Evolutionary conservation across 139 green algal genomes (phyloP), one percentile per base, ranked within the genome.

Genomic region (Tetraselmis chui): DNA sequence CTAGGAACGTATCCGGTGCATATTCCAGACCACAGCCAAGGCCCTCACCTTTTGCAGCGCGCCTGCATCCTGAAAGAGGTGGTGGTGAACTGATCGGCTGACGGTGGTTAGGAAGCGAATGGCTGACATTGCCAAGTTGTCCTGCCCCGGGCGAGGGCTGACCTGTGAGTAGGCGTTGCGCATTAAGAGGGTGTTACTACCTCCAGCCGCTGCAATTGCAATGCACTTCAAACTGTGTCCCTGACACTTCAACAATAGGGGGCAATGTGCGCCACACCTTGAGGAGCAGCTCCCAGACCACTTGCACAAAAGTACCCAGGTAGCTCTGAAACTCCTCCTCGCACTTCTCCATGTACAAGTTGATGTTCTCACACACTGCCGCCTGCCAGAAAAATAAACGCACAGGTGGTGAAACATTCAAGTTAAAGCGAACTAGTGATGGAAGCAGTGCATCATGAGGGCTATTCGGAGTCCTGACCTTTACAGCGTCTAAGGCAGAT

Each of bases 291-390:
- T 86, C 90, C 96, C 96, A 99, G 26, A 98, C 93, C 29, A 92
- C 92, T 31, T 89, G 87, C 2, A 91, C 90, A 82, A 96, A 96
- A 5, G 88, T 92, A 83, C 92, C 82, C 80, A 98, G 88, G 88
- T 92, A 98, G 77, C 89, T 88, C 30, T 90, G 86, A 88, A 99
- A 98, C 77, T 98, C 97, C 85, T 99, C 97, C 89, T 99, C 97
- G 76, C 97, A 95, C 83, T 94, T 93, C 85, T 97, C 93, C 86
- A 97, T 94, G 83, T 97, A 96, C 77, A 97, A 84, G 81, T 93
- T 94, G 79, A 94, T 84, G 78, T 88, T 90, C 84, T 89, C 76
- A 58, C 85, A 89, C 29, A 88, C 83, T 25, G 45, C 45, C 11
- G 45, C 28, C 45, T 67, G 45, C 45, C n/a, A n/a, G n/a, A n/a